Evolutionary conservation across 306 rosid genomes (phyloP).

Genomic region (Quercus robur): DNA sequence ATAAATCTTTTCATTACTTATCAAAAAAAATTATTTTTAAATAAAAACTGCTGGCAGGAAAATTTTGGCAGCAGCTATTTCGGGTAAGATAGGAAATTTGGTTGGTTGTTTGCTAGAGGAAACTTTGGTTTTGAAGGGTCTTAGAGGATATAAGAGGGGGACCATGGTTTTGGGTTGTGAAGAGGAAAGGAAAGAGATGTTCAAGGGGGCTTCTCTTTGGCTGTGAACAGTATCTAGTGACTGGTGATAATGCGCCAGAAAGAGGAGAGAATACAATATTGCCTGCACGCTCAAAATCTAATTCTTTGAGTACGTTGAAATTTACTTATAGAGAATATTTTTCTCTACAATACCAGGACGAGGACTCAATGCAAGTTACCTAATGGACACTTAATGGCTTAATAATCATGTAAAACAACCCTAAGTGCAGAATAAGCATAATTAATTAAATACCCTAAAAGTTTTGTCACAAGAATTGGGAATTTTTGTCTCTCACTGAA

Average conservation of each 20-base stretch:
- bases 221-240: background rate
- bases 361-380: background rate
- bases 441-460: background rate
- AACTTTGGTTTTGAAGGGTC: background rate
- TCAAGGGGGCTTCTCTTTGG: background rate
- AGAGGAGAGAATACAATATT: background rate
- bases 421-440: background rate
- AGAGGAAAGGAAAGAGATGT: background rate
- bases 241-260: background rate
- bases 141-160: background rate
- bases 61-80: background rate
- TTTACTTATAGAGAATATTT: background rate
- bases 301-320: background rate
- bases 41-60: background rate
- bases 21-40: no score
- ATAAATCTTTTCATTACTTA: no score
- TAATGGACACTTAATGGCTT: background rate
- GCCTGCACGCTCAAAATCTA: background rate
- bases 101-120: background rate
- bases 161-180: background rate
- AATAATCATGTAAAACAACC: background rate
- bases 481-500: background rate
- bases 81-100: background rate
- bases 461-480: background rate
- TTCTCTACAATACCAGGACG: background rate